These are phyloP conservation scores for Pseudocercospora fijiensis DNA, from an alignment of 2,329 filamentous ascomycete genomes.

Conservation along the genomic window DNA sequence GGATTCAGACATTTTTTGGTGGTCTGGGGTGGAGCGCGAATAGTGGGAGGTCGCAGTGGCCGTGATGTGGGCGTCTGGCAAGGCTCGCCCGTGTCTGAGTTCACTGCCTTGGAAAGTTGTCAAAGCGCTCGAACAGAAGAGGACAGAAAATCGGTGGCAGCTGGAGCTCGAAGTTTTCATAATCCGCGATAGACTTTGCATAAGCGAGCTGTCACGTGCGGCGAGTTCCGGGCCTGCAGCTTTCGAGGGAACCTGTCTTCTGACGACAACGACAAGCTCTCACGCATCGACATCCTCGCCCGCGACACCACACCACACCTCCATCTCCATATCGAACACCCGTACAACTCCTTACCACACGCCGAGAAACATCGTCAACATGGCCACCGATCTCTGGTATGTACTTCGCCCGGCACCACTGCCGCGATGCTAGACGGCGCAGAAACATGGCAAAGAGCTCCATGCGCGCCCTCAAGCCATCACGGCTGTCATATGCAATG, in stretches of 20 bases:
- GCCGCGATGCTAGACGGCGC: conserved; percentile 28
- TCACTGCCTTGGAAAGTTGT: conserved; percentile 37
- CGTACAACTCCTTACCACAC: conserved; percentile 5
- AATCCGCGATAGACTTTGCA: background rate
- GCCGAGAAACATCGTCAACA: conserved; percentile 49
- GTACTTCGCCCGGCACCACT: conserved; percentile 27
- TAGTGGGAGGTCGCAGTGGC: conserved; percentile 13
- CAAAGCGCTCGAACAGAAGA: background rate
- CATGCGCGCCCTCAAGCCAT: background rate
- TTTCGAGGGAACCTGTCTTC: background rate
- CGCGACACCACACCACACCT: conserved; percentile 1
- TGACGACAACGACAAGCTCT: conserved; percentile 3
- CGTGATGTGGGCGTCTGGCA: conserved; percentile 7
- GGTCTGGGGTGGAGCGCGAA: conserved; percentile 24
- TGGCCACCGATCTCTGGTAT: conserved; percentile 79
- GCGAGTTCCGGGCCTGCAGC: background rate
- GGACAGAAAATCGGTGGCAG: conserved; percentile 5
- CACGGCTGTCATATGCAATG: conserved; percentile 8
- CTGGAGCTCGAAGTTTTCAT: background rate
- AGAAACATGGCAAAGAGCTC: conserved; percentile 19
- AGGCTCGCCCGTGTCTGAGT: conserved; percentile 38
- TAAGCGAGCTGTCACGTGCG: background rate
- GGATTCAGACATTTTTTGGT: conserved; percentile 47
- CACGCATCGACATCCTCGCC: conserved; percentile 3
- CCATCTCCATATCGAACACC: conserved; percentile 6